Percentiles rank a stretch among this genome's conserved stretches.
Evolutionary conservation across 441 rosid genomes (phyloP).

Genomic region (Biscutella laevigata): DNA sequence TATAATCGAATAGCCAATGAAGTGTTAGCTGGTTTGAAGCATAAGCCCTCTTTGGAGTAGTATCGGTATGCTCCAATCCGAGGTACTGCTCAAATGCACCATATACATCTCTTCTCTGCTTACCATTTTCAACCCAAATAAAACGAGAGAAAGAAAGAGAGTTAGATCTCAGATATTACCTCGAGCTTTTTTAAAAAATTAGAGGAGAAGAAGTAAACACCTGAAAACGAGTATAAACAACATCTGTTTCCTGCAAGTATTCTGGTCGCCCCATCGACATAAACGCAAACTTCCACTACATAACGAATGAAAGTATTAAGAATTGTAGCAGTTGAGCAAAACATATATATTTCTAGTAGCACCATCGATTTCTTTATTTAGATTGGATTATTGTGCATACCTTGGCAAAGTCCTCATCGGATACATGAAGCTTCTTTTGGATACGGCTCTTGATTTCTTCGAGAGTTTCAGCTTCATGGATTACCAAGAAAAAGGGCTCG

Average conservation of each 20-base stretch:
- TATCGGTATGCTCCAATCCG: conserved; percentile 62
- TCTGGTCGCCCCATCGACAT: conserved; percentile 57
- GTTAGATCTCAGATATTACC: not conserved
- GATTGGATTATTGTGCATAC: conserved; percentile 22
- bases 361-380: not conserved
- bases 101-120: conserved; percentile 52
- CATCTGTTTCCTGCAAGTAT: conserved; percentile 54
- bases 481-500: conserved; percentile 60
- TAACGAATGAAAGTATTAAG: not conserved
- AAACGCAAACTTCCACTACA: conserved; percentile 65
- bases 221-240: conserved; percentile 58
- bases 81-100: conserved; percentile 73
- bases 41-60: conserved; percentile 46
- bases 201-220: conserved; percentile 18
- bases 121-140: not conserved
- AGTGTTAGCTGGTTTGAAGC: conserved; percentile 48
- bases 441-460: conserved; percentile 53
- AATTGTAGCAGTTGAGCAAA: not conserved
- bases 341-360: not conserved
- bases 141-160: no score
- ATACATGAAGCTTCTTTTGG: conserved; percentile 58
- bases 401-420: conserved; percentile 62
- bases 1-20: not conserved
- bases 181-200: not conserved
- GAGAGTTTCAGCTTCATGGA: conserved; percentile 56